Percentiles rank a stretch among this genome's conserved stretches.
Conservation (phyloP, 2,329 filamentous ascomycete species). For the Cladosporium sp. region DNA sequence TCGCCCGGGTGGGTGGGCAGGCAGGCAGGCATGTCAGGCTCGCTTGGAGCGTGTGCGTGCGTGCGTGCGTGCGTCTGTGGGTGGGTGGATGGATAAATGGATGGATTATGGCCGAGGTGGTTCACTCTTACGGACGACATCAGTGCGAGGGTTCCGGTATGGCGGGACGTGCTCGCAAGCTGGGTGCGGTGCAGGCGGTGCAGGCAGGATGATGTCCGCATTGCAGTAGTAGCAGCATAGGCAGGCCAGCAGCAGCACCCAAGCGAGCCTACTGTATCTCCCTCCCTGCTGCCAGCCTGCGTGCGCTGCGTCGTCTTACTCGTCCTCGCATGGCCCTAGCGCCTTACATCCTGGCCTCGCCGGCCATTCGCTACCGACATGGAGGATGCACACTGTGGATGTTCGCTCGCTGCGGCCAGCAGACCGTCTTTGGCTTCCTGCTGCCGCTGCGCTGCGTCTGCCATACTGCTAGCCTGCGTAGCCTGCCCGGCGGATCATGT, state of each 20-base stretch:
- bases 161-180: not conserved
- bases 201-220: not conserved
- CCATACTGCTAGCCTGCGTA: conserved; percentile 11
- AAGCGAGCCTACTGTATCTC: not conserved
- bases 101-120: not conserved
- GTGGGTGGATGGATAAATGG: not conserved
- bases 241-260: not conserved
- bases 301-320: conserved; percentile 4
- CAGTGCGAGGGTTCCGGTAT: not conserved
- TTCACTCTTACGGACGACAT: not conserved
- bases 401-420: conserved; percentile 12
- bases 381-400: not conserved
- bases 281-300: not conserved
- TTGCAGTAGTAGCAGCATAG: not conserved
- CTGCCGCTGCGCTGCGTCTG: conserved; percentile 18
- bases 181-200: not conserved
- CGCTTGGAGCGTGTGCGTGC: not conserved
- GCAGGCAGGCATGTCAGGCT: not conserved
- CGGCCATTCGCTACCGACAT: conserved; percentile 17
- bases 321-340: not conserved
- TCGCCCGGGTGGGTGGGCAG: not conserved
- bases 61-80: not conserved
- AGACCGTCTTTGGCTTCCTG: conserved; percentile 18
- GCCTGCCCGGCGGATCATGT: conserved; percentile 18
- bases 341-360: not conserved